Base-by-base conservation (phyloP, 1,284 basidiomycete genomes). In the Tylopilus microsporus region DNA sequence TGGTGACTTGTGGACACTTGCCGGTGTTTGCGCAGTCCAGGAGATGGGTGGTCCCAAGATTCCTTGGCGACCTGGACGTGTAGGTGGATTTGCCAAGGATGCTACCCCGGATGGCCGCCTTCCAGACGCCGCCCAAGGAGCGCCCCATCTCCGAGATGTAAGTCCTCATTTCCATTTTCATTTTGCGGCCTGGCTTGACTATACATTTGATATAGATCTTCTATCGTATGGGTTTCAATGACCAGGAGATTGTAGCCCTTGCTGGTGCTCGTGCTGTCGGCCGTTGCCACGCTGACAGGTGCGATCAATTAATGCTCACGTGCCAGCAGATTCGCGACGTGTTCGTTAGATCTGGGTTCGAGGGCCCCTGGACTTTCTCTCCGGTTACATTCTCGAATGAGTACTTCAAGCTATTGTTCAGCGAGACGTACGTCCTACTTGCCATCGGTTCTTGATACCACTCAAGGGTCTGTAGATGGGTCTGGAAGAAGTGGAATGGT, bases 221-320 rank as follows among this genome's bases (percentile, higher is more conserved):
- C 77, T 86, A 91, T 76, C 90, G 93, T 66, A 94, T 94, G 92
- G 92, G 92, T 57, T 95, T 98, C 82, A 92, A 96, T 74, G 96
- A 98, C 78, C 92, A 94, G 75, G 94, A 95, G 76, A 95, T 95
- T 57, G 95, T 98, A 58, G 94, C 95, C 55, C 87, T 99, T 64
- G 85, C 85, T 39, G 96, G 96, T 66, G 95, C 92, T 49, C 96
- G 98, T 73, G 94, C 94, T 62, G 85, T 98, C 52, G 95, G 95
- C 48, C 90, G 96, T 71, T 96, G 94, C 82, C 96, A 98, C 80
- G 64, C 76, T 60, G 83, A 87, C 25, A 25, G 25, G 25, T 25
- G 25, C 25, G 25, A 25, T 25, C 25, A 25, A 25, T 25, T 25
- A 25, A 25, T 25, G 25, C 25, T 25, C 25, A 25, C 25, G 18